Evolutionary conservation across 202 grass and related monocot genomes (phyloP), one percentile per base, ranked within the genome.

Genomic region (Carex arenaria): DNA sequence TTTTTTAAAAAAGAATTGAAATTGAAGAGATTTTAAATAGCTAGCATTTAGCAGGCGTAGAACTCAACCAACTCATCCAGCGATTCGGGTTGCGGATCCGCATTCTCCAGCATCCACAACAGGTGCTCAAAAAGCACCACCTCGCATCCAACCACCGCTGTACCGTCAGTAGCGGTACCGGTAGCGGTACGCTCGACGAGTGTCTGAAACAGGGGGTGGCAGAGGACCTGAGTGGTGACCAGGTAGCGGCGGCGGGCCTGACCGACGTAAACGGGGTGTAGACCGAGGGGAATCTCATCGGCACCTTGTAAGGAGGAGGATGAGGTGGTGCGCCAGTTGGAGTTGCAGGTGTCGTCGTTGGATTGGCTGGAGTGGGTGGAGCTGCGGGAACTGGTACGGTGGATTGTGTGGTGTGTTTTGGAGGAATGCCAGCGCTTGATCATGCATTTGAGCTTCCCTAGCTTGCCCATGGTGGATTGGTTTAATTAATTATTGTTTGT

Each of bases 71-170:
- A 83, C 90, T 97, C 94, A 63, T 94, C 94, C 32, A 97, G 83
- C 3, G 94, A 92, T 77, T 97, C 94, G 17, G 94, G 88, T 87
- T 90, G 90, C 19, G 92, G 88, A 60, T 97, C 94, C 63, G 92
- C 92, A 86, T 97, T 97, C 88, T 97, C 92, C 63, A 97, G 88
- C 94, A 97, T 97, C 93, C 94, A 97, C 34, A 97, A 90, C 53
- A 97, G 90, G 92, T 97, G 94, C 80, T 97, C 94, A 84, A 97
- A 97, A 65, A 97, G 88, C 57, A 97, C 94, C 49, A 97, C 92
- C 90, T 97, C 94, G 79, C 94, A 97, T 38, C 92, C 95, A 7
- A 97, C 89, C 66, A 97, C 77, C 10, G 79, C 89, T 3, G 83
- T 83, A 40, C 82, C 83, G 5, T 67, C 49, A 4, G 9, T 38